phyloP scores from a whole-genome alignment of 495 filamentous ascomycete genomes.

The Neurospora discreta region DNA sequence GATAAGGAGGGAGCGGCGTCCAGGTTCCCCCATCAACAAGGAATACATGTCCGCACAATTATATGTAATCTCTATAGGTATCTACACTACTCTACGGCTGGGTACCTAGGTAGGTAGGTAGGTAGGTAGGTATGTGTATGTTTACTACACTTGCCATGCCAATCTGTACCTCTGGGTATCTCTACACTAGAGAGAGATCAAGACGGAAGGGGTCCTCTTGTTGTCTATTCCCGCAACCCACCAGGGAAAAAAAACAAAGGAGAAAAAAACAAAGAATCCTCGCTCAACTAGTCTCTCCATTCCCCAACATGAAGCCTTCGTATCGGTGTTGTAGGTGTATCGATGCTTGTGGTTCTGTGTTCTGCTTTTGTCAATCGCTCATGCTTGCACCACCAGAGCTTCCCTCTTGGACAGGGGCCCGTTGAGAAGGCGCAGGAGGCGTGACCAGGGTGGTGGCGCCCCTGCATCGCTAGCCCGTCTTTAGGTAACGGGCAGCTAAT shows the following conservation, averaged over 20 bases:
- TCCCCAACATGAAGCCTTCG: not conserved
- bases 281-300: not conserved
- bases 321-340: not conserved
- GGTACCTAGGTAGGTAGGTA: too few relatives aligned
- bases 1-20: not conserved
- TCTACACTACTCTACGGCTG: too few relatives aligned
- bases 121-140: too few relatives aligned
- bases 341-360: not conserved
- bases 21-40: not conserved
- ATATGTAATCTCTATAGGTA: not conserved
- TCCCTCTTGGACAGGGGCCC: not conserved
- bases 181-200: not conserved
- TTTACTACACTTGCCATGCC: not conserved
- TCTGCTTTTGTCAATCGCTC: not conserved
- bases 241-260: not conserved
- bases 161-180: not conserved
- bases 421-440: not conserved
- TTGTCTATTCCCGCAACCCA: not conserved
- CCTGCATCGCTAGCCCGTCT: not conserved
- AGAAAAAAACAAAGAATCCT: not conserved
- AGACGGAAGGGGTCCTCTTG: not conserved
- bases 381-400: not conserved
- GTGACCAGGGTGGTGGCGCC: not conserved
- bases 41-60: not conserved
- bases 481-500: not conserved